phyloP scores from a whole-genome alignment of 352 stramenopile species.

The Pythium oligandrum region DNA sequence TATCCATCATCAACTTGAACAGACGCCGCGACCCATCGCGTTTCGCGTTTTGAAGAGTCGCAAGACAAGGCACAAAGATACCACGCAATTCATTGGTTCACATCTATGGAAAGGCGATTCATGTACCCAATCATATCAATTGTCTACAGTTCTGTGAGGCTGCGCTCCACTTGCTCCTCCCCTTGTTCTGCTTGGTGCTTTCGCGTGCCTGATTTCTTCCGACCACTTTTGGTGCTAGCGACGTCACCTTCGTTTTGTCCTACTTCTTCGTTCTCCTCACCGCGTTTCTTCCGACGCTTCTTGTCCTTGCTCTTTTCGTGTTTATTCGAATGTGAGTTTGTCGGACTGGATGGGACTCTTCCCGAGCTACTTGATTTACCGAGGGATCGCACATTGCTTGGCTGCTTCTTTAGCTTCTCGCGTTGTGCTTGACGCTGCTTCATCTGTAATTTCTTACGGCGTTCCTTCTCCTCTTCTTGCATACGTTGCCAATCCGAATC shows the following conservation, averaged over 20 bases:
- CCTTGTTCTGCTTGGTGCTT: neutral
- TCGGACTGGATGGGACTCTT: neutral
- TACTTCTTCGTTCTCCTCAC: neutral
- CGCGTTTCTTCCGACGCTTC: constrained; percentile 11
- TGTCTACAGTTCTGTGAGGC: no score
- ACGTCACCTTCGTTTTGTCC: neutral
- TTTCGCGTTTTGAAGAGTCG: no score
- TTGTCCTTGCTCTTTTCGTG: constrained; percentile 16
- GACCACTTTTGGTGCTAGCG: no score
- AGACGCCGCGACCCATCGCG: no score
- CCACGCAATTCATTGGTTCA: no score
- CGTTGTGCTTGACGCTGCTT: constrained; percentile 75
- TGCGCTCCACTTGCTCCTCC: no score
- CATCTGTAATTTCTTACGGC: constrained; percentile 57
- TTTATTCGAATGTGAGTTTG: neutral
- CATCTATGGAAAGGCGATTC: no score
- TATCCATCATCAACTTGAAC: no score
- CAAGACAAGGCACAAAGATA: no score
- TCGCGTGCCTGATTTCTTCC: constrained; percentile 6
- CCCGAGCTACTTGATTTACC: constrained; percentile 11
- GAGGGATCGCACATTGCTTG: constrained; percentile 11
- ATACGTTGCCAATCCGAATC: constrained; percentile 65
- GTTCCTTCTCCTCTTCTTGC: constrained; percentile 69
- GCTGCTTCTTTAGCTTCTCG: constrained; percentile 73
- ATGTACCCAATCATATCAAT: no score